Base-by-base conservation (phyloP, 345 rosid genomes). In the Eucalyptus cloeziana region DNA sequence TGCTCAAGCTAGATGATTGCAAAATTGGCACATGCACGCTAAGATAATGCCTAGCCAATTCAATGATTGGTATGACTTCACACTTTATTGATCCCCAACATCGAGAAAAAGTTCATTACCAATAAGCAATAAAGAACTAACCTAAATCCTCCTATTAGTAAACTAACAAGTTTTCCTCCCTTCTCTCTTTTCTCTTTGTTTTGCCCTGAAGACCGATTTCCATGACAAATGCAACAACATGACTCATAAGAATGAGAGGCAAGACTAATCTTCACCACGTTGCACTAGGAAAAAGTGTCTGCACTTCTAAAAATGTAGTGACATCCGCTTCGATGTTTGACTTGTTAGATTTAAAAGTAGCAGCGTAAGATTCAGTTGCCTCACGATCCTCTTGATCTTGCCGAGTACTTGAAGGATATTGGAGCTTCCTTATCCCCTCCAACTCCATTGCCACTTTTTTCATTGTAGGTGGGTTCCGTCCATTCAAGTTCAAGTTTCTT, bases 271-370 rank as follows among this genome's bases (percentile, higher is more conserved):
- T 60, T 60, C 67, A 60, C 15, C 67, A 67, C 1, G 7, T 76
- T 51, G 30, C 24, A 67, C 31, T 14, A 14, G 45, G 69, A 16
- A 54, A 16, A 40, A 86, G 69, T 8, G 87, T 19, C 30, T 52
- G 69, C 52, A 30, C 62, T 14, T 86, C 87, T 24, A n/a, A 86
- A 3, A 31, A 27, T n/a, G 45, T 21, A 21, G 15, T 86, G 21
- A 30, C 64, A 13, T 86, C 69, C 0, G 1, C 19, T 0, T 52
- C 1, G 9, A 50, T 37, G 5, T 86, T 25, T 16, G 45, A 52
- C 33, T 13, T 60, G 33, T 30, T 49, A 37, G 80, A 87, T 58
- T 5, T 56, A 17, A 58, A 43, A 60, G 22, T 2, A 25, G 6
- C 19, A 25, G 4, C 13, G 0, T 44, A 19, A 54, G 49, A 47